Conservation (phyloP, 257 asterid genomes). For the Mitragyna speciosa region DNA sequence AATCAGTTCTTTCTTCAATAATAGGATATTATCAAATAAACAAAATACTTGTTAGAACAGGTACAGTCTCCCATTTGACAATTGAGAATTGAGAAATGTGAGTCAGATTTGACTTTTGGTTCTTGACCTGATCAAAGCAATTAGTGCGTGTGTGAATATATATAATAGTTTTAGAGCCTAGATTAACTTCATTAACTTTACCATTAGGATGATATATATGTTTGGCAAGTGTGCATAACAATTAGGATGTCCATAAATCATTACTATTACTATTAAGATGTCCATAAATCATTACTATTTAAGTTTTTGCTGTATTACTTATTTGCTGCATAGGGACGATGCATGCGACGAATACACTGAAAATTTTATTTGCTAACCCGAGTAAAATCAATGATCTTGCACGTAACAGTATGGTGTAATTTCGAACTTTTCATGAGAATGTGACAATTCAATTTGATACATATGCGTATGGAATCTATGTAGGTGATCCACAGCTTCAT, state of each 20-base stretch:
- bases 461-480: background rate
- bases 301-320: background rate
- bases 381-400: background rate
- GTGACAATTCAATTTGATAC: background rate
- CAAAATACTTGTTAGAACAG: background rate
- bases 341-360: background rate
- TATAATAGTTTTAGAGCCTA: background rate
- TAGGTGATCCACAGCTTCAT: background rate
- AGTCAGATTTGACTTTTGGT: background rate
- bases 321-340: background rate
- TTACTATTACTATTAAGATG: too few relatives aligned
- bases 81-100: background rate
- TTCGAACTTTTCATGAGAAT: too few relatives aligned
- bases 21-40: background rate
- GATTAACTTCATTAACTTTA: background rate
- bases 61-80: background rate
- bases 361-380: background rate
- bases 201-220: background rate
- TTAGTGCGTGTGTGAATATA: background rate
- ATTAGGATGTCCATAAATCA: background rate
- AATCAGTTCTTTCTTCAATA: background rate
- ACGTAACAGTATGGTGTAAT: background rate
- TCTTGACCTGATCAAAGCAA: slow-evolving; percentile 20
- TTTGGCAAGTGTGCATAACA: background rate
- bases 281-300: background rate